Evolutionary conservation across 176 grass and related monocot genomes (phyloP).

Genomic region (Thinopyrum elongatum): DNA sequence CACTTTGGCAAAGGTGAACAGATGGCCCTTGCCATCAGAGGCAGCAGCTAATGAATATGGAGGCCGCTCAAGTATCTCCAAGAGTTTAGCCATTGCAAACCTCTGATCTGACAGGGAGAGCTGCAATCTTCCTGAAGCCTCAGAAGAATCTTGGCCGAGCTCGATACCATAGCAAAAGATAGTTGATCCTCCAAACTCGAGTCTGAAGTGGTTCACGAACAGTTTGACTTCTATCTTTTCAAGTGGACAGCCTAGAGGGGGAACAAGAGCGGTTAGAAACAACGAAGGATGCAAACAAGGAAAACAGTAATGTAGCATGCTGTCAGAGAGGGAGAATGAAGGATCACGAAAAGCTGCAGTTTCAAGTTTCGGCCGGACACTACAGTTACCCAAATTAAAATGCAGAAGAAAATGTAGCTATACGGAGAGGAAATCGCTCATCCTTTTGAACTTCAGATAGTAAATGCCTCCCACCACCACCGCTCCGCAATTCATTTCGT

Average conservation of each 20-base stretch:
- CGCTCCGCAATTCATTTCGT: not conserved
- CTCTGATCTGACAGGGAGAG: slow-evolving; percentile 25
- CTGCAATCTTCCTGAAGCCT: slow-evolving; percentile 13
- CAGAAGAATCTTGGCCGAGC: not conserved
- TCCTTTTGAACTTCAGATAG: not conserved
- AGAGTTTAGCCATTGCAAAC: slow-evolving; percentile 35
- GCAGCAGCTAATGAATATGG: slow-evolving; percentile 28
- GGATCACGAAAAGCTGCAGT: too few species aligned
- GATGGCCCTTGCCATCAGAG: slow-evolving; percentile 34
- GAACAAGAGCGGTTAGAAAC: not conserved
- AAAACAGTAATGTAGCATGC: not conserved
- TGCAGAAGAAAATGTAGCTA: not conserved
- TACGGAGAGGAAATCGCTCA: not conserved
- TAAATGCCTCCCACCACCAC: not conserved
- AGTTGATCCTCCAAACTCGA: slow-evolving; percentile 16
- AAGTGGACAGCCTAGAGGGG: not conserved
- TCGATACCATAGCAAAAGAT: slow-evolving; percentile 48
- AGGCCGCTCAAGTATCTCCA: slow-evolving; percentile 7
- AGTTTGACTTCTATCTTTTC: slow-evolving; percentile 14
- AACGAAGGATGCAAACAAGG: not conserved
- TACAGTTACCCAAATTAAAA: too few species aligned
- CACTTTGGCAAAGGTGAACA: slow-evolving; percentile 35
- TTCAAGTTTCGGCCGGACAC: too few species aligned
- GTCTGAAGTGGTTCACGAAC: slow-evolving; percentile 43
- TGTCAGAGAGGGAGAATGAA: not conserved